Evolutionary conservation across 2,329 filamentous ascomycete species (phyloP).

Genomic region (Colletotrichum simmondsii): DNA sequence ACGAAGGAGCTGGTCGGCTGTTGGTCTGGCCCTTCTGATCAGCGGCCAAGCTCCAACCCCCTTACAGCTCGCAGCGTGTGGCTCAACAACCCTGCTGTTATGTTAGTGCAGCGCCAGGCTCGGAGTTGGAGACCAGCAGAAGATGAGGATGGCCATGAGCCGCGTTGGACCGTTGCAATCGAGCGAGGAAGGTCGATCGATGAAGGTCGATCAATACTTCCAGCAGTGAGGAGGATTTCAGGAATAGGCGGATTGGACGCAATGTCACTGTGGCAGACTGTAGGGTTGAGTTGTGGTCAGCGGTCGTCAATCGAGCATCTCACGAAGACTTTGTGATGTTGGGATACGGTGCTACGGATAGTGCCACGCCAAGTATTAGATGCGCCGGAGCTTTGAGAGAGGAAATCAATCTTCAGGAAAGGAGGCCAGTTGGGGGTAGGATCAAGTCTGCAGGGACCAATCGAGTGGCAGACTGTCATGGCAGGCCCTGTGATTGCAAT

Average conservation of each 20-base stretch:
- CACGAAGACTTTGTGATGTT: slow-evolving; percentile 16
- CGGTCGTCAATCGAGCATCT: slow-evolving; percentile 22
- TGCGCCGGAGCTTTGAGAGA: neutral
- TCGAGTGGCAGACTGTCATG: neutral
- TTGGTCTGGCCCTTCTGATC: slow-evolving; percentile 25
- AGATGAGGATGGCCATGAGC: neutral
- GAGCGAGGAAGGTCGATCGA: neutral
- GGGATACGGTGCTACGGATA: neutral
- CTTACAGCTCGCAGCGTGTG: slow-evolving; percentile 3
- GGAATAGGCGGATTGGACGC: neutral
- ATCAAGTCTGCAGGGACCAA: slow-evolving; percentile 9
- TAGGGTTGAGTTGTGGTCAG: neutral
- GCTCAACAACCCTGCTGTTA: neutral
- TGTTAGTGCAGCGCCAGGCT: slow-evolving; percentile 1
- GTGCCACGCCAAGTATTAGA: slow-evolving; percentile 6
- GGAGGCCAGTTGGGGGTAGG: neutral
- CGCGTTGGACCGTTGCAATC: neutral
- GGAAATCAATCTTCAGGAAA: neutral
- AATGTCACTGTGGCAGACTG: neutral
- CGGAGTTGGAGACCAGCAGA: neutral
- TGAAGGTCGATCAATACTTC: neutral
- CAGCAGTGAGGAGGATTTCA: neutral
- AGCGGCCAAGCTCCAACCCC: slow-evolving; percentile 12
- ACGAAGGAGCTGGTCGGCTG: neutral
- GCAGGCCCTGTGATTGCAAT: neutral